Evolutionary conservation across 106 monocot genomes (phyloP).

Genomic region (Allium sativum): DNA sequence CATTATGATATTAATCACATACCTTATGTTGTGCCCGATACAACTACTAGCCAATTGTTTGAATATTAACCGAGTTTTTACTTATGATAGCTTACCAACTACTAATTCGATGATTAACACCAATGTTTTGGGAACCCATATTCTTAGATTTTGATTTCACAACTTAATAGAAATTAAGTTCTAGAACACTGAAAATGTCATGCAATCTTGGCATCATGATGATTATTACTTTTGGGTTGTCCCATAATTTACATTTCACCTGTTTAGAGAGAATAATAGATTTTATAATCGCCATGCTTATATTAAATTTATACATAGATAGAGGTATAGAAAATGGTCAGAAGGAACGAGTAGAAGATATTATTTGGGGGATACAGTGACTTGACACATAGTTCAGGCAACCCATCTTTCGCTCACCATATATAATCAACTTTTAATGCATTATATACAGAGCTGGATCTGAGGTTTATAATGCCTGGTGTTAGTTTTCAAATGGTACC

Average conservation of each 20-base stretch:
- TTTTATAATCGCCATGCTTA: neutral
- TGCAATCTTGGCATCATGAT: slow-evolving; percentile 80
- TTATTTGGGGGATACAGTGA: slow-evolving; percentile 59
- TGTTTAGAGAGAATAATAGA: neutral
- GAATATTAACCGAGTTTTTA: slow-evolving; percentile 62
- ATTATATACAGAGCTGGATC: neutral
- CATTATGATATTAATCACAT: slow-evolving; percentile 22
- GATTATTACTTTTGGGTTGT: slow-evolving; percentile 89
- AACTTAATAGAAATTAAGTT: slow-evolving; percentile 82
- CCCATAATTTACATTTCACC: slow-evolving; percentile 35
- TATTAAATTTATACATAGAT: slow-evolving; percentile 30
- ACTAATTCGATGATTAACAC: slow-evolving; percentile 8
- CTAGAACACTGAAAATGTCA: slow-evolving; percentile 47
- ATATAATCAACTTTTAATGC: neutral
- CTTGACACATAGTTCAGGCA: slow-evolving; percentile 85
- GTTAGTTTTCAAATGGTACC: too few species aligned
- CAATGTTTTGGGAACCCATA: slow-evolving; percentile 42
- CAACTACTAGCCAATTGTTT: slow-evolving; percentile 59
- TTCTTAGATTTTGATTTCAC: slow-evolving; percentile 45
- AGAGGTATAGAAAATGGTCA: slow-evolving; percentile 45
- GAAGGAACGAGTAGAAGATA: slow-evolving; percentile 26
- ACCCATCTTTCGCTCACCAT: too few species aligned
- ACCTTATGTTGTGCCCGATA: slow-evolving; percentile 22
- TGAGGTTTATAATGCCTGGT: too few species aligned
- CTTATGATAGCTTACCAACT: slow-evolving; percentile 49